Base-by-base conservation (phyloP, 2,329 filamentous ascomycete species). In the Aspergillus texensis region DNA sequence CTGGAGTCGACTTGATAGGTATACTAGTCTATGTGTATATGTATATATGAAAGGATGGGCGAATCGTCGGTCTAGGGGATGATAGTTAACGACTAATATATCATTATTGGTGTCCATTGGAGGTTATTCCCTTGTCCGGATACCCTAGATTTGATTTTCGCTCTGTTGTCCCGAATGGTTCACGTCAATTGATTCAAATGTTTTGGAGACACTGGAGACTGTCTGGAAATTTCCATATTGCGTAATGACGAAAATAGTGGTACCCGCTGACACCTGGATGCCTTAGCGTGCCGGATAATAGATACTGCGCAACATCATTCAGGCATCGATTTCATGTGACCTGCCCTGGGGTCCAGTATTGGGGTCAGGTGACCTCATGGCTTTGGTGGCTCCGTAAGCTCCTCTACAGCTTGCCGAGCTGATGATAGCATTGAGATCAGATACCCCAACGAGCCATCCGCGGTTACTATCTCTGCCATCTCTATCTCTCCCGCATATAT, bases 331-430 rank as follows among this genome's bases (percentile, higher is more conserved):
- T 46, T 65, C 69, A 73, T 62, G 68, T 69, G 64, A 68, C 30
- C 34, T 45, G 16, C 16, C 6, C 61, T 54, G 45, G 46, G 61
- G 56, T 55, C 39, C 11, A 26, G 4, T 11, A 26, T 43, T n/a
- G 39, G 21, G 14, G 36, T 67, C 66, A 68, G 58, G 64, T 68
- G 66, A 67, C 48, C 53, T 28, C n/a, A 14, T 59, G 32, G 56
- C 48, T 60, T 57, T 57, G 60, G 53, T 58, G 61, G 58, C 24
- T 61, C 52, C 58, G 63, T 67, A 60, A 68, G 68, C 68, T 70
- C 65, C 28, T 52, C 48, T 21, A 52, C 70, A 74, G 73, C 74
- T 76, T 70, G 65, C 69, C 67, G 69, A 72, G 71, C 67, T 63
- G 61, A 34, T 58, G 55, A 24, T 46, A 56, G 61, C 59, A 66